A percentile compares a stretch with the other conserved stretches of the same genome.
These are phyloP conservation scores for Alternaria consortialis DNA, from an alignment of 2,329 filamentous ascomycete species.

Conservation along the genomic window DNA sequence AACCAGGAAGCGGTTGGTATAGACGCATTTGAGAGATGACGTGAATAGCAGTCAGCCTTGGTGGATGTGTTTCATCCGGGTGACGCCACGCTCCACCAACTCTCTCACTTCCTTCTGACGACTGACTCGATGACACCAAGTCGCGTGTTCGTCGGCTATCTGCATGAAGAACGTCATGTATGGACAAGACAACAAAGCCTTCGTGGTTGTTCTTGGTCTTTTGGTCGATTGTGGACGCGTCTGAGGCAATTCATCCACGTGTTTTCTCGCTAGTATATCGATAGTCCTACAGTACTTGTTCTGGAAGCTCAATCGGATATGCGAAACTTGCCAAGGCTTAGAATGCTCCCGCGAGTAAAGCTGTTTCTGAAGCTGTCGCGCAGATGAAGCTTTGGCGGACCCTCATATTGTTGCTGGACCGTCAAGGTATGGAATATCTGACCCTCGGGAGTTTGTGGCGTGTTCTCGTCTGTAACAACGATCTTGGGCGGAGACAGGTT, in stretches of 20 bases:
- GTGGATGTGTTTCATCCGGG: not conserved
- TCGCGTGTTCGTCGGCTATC: not conserved
- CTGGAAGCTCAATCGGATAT: not conserved
- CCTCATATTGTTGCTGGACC: slow-evolving; percentile 30
- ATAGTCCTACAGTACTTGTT: not conserved
- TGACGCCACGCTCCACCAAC: not conserved
- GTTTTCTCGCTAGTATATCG: not conserved
- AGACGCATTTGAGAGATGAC: not conserved
- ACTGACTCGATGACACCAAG: not conserved
- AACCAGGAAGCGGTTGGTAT: not conserved
- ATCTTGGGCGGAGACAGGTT: not conserved
- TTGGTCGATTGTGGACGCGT: too few species aligned
- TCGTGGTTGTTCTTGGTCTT: too few species aligned
- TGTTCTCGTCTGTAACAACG: slow-evolving; percentile 1
- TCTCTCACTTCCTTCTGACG: not conserved
- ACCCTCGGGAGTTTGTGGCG: slow-evolving; percentile 3
- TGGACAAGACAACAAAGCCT: not conserved
- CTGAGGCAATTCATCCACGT: not conserved
- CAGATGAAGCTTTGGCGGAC: slow-evolving; percentile 26
- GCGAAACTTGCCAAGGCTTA: slow-evolving; percentile 24
- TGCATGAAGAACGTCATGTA: not conserved
- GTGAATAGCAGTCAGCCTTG: not conserved
- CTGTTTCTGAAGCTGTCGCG: slow-evolving; percentile 34
- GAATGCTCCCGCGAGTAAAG: slow-evolving; percentile 28
- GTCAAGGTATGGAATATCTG: slow-evolving; percentile 31